Conservation (phyloP, 495 filamentous ascomycete genomes). For the Penicillium tannophilum region DNA sequence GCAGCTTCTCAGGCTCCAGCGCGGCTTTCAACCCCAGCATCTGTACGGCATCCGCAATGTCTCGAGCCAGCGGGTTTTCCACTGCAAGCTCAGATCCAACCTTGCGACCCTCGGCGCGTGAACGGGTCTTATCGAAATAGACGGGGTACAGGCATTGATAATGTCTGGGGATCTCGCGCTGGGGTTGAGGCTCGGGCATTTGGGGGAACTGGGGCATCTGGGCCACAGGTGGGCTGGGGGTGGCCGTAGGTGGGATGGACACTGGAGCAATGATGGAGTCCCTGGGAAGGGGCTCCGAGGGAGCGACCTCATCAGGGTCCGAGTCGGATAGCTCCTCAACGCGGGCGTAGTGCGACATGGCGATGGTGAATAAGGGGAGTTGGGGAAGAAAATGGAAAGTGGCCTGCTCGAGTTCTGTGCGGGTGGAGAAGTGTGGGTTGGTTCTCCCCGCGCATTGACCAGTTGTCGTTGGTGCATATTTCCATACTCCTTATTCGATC, state of each 20-base stretch:
- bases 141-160: conserved; percentile 91
- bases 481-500: too few relatives aligned
- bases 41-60: conserved; percentile 83
- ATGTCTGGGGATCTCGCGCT: conserved; percentile 64
- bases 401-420: conserved; percentile 4
- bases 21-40: conserved; percentile 71
- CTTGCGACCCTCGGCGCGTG: conserved; percentile 75
- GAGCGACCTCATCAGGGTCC: conserved; percentile 74
- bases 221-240: conserved; percentile 19
- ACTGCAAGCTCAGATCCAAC: conserved; percentile 73
- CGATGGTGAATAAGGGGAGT: conserved; percentile 6
- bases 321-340: conserved; percentile 89
- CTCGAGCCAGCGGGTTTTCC: conserved; percentile 81
- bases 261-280: conserved; percentile 44
- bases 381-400: neutral
- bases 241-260: conserved; percentile 29
- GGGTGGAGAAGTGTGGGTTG: conserved; percentile 1
- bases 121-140: conserved; percentile 83
- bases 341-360: conserved; percentile 78
- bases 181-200: conserved; percentile 37
- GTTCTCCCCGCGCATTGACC: neutral
- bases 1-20: conserved; percentile 87
- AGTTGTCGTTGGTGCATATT: neutral
- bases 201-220: conserved; percentile 34
- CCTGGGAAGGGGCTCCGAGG: conserved; percentile 60